Conservation (phyloP, 2,329 filamentous ascomycete genomes). For the Nigrospora sphaerica region DNA sequence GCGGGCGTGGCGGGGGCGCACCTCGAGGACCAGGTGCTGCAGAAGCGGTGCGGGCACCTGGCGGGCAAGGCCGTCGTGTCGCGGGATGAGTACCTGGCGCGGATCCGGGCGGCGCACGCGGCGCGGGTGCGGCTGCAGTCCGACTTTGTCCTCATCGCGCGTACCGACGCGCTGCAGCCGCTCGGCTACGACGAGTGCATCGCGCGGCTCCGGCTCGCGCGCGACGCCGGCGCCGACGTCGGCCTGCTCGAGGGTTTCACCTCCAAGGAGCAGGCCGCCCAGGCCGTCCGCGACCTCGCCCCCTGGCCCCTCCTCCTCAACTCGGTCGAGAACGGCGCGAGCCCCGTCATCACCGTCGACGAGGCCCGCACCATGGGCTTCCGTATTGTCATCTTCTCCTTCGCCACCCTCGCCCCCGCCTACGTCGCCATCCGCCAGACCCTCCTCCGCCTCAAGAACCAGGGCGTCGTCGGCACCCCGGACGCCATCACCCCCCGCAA, state of each 20-base stretch:
- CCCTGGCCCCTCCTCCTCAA: constrained; percentile 48
- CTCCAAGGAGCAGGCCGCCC: constrained; percentile 38
- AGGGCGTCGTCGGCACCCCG: constrained; percentile 21
- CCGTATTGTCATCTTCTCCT: constrained; percentile 51
- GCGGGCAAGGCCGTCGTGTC: constrained; percentile 53
- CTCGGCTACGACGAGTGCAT: constrained; percentile 52
- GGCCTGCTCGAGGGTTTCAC: constrained; percentile 53
- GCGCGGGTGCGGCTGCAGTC: constrained; percentile 38
- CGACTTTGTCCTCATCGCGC: constrained; percentile 58
- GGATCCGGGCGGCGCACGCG: constrained; percentile 48
- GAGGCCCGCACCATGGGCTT: constrained; percentile 51
- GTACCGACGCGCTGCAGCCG: constrained; percentile 53
- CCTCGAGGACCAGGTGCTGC: constrained; percentile 33
- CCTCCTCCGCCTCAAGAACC: constrained; percentile 26
- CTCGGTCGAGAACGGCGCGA: constrained; percentile 48
- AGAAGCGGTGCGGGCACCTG: constrained; percentile 61
- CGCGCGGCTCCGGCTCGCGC: constrained; percentile 39
- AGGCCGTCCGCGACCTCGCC: constrained; percentile 37
- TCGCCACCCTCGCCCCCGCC: constrained; percentile 38
- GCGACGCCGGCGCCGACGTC: constrained; percentile 50
- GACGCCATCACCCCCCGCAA: constrained; percentile 19
- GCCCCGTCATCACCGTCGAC: constrained; percentile 42
- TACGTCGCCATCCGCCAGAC: constrained; percentile 32
- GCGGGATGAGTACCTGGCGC: constrained; percentile 39
- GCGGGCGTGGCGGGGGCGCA: constrained; percentile 38